Base-by-base conservation (phyloP, 176 grass and related monocot species). In the Carex pumila region DNA sequence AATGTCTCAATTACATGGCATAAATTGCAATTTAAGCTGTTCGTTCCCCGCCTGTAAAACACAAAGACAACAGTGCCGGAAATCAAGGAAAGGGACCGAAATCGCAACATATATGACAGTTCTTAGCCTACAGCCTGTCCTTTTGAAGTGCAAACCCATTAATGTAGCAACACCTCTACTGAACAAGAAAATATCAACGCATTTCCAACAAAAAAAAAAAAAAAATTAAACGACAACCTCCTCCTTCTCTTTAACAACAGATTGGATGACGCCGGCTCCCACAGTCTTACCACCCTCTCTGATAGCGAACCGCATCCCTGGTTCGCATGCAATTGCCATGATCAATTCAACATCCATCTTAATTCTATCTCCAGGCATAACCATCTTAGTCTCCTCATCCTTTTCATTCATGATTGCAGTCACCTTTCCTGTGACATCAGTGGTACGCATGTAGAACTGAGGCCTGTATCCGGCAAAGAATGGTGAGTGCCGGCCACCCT, bases 351-450 rank as follows among this genome's bases (percentile, higher is more conserved):
- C 94, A 63, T 88, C 79, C 87, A 97, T 94, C 89, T 97, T 94
- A 83, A 97, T 71, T 32, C 92, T 90, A 75, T 94, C 92, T 83
- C 92, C 92, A 0, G 94, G 94, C 92, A 94, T 97, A 78, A 93
- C 91, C 92, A 94, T 94, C 85, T 94, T 94, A 0, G 94, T 89
- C 87, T 94, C 92, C 92, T 97, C 94, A 54, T 97, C 94, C 89
- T 97, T 94, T 85, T 97, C 92, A 6, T 94, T 94, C 94, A 94
- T 94, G 18, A 94, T 94, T 31, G 79, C 88, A 6, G 92, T 88
- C 7, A 97, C 92, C 61, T 68, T 94, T 11, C 92, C 92, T 0
- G 94, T 97, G 29, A 92, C 94, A 13, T 94, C 92, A 3, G 94
- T 97, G 25, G 94, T 97, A 68, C 94, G 58, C 94, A 94, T 97